A percentile compares a stretch with the other conserved stretches of the same genome.
Conservation (phyloP, 164 flowering plant species). For the Chimonanthus salicifolius region DNA sequence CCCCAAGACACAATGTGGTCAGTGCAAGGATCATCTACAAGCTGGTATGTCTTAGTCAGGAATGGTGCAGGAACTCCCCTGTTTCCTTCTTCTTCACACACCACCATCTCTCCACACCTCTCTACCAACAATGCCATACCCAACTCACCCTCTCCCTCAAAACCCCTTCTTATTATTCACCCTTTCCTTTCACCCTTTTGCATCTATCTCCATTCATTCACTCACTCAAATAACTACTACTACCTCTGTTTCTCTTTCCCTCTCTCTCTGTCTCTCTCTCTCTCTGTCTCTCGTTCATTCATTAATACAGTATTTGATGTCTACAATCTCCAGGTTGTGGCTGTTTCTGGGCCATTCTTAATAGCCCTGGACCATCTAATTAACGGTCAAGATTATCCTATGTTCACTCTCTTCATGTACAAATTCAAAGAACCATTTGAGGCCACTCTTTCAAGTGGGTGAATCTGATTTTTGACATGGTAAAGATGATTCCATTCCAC, state of each 20-base stretch:
- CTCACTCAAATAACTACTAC: neutral
- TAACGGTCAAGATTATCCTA: no score
- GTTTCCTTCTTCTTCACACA: constrained; percentile 24
- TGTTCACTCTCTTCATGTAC: no score
- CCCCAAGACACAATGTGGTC: constrained; percentile 58
- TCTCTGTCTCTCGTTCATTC: constrained; percentile 8
- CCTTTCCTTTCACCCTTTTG: no score
- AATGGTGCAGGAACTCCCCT: constrained; percentile 52
- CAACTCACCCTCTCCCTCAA: neutral
- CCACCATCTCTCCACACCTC: constrained; percentile 34
- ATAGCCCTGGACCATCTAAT: no score
- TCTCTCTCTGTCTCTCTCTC: constrained; percentile 21
- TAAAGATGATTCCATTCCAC: no score
- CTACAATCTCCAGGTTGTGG: neutral
- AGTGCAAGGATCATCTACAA: constrained; percentile 47
- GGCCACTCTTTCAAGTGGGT: no score
- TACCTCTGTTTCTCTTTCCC: no score
- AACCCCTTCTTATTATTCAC: neutral
- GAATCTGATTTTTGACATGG: no score
- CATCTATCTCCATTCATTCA: neutral
- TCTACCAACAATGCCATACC: constrained; percentile 35
- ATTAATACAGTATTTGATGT: neutral
- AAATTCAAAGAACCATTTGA: no score
- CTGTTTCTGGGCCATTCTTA: neutral
- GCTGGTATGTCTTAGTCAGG: constrained; percentile 49